Base-by-base conservation (phyloP, 164 flowering plant genomes). In the Umbellularia californica region DNA sequence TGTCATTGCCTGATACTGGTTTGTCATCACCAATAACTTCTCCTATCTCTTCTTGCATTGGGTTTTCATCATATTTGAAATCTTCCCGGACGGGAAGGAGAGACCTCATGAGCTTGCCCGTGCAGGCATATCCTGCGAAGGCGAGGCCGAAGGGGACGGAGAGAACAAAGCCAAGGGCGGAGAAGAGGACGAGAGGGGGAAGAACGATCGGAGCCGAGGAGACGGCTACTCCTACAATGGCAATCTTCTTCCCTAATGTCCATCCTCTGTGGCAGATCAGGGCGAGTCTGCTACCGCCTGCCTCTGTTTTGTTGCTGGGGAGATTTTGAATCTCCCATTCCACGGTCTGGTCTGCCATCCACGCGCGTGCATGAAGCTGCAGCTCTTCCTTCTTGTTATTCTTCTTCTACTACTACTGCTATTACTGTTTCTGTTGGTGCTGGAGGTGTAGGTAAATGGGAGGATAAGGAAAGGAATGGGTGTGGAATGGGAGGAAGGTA, bases 131-230 rank as follows among this genome's bases (percentile, higher is more conserved):
- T 35, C 87, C 79, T 0, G 84, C 92, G 51, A 85, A 80, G 19
- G 81, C 78, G 58, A 91, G 19, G n/a, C 95, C 90, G 73, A 76
- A 88, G 66, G 94, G 96, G 13, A 92, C 75, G 0, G 94, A 82
- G 71, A 81, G 76, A 24, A 83, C 90, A 22, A 91, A 71, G 17
- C 95, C 98, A 3, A 94, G 15, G 0, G 87, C 77, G 1, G 96
- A 91, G 4, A 86, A 69, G 11, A 86, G 80, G 50, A 88, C 15
- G 22, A 92, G 80, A 0, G 97, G 89, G 69, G 98, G 98, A 75
- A 94, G 82, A 75, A 91, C 72, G 15, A 94, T 5, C 0, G 97
- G 92, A 0, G 90, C 92, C 23, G 97, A 84, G 2, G 95, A 79
- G 15, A 90, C 70, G 5, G 85, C 87, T 33, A 85, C 69, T 14